Base-by-base conservation (phyloP, 306 rosid species). In the Acacia melanoxylon region DNA sequence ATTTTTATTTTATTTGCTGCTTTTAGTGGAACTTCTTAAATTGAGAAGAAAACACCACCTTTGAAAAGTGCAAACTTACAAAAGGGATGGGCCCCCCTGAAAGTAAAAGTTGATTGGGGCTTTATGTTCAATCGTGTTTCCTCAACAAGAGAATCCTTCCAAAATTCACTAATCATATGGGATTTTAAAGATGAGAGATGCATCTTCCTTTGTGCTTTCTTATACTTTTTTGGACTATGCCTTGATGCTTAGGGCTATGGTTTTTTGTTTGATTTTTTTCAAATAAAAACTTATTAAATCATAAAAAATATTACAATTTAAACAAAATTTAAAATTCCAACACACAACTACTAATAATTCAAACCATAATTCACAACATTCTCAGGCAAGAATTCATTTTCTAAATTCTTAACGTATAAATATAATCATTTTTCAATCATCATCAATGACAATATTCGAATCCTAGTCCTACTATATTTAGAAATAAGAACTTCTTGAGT, bases 51-150 rank as follows among this genome's bases (percentile, higher is more conserved):
- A 86, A 24, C 49, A 72, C 65, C 56, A 52, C 68, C 62, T 51
- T 52, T 59, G 59, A 81, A 54, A 84, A 58, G 76, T 77, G 79
- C 72, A 48, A 75, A 54, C 63, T 29, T 83, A 78, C 48, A 25
- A 70, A 58, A 31, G 35, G 74, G 70, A 87, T 84, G 87, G 87
- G 81, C 83, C 87, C 85, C 89, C 86, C 49, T 80, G 42, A 79
- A 86, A 80, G 78, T 79, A 52, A 85, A 84, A 51, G 35, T 42
- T 82, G 74, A 19, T 72, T 75, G 87, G 51, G 82, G 79, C 59
- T 81, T 75, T 74, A 68, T 83, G 72, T 65, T 88, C 92, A 87
- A 95, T 82, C 45, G 80, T 87, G 94, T 91, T 89, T 85, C 91
- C 92, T 83, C 79, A 81, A 82, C 95, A 91, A 31, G 8, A 86